Conservation (phyloP, 139 green algal species). For the Edaphochlamys debaryana region DNA sequence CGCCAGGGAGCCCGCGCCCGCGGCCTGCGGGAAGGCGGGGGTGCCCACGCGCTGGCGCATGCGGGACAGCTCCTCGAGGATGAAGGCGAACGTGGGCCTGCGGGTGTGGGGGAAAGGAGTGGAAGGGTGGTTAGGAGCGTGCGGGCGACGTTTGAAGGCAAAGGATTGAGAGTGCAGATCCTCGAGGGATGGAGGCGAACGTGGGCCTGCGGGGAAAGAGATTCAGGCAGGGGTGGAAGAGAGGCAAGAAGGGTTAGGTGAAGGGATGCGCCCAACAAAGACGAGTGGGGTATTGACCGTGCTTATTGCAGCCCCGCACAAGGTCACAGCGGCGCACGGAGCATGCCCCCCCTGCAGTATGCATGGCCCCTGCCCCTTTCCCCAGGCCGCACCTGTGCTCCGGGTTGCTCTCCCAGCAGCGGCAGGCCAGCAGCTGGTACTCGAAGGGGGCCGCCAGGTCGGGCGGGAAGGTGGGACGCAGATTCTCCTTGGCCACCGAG, state of each 20-base stretch:
- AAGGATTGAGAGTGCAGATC: neutral
- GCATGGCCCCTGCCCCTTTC: too few relatives aligned
- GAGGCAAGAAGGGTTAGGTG: neutral
- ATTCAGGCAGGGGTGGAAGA: too few relatives aligned
- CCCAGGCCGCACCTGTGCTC: slow-evolving; percentile 22
- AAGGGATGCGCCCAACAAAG: too few relatives aligned
- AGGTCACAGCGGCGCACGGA: too few relatives aligned
- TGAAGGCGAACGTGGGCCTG: slow-evolving; percentile 45
- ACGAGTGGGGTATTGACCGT: too few relatives aligned
- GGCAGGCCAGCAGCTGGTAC: slow-evolving; percentile 51
- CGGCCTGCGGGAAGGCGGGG: too few relatives aligned
- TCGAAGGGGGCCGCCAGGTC: slow-evolving; percentile 25
- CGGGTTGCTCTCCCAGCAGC: slow-evolving; percentile 62
- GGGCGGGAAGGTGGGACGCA: slow-evolving; percentile 22
- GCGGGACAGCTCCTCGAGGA: slow-evolving; percentile 44
- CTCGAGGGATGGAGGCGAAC: too few relatives aligned
- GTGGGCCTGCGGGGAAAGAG: too few relatives aligned
- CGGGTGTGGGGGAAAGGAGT: neutral
- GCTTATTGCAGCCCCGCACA: too few relatives aligned
- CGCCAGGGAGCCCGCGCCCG: too few relatives aligned
- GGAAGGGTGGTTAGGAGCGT: neutral
- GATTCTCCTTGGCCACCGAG: slow-evolving; percentile 24
- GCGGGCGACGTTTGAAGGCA: neutral
- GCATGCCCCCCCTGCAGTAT: neutral
- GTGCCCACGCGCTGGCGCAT: too few relatives aligned